A percentile compares a stretch with the other conserved stretches of the same genome.
These are phyloP conservation scores for Senna siamea DNA, from an alignment of 306 rosid species.

Conservation along the genomic window DNA sequence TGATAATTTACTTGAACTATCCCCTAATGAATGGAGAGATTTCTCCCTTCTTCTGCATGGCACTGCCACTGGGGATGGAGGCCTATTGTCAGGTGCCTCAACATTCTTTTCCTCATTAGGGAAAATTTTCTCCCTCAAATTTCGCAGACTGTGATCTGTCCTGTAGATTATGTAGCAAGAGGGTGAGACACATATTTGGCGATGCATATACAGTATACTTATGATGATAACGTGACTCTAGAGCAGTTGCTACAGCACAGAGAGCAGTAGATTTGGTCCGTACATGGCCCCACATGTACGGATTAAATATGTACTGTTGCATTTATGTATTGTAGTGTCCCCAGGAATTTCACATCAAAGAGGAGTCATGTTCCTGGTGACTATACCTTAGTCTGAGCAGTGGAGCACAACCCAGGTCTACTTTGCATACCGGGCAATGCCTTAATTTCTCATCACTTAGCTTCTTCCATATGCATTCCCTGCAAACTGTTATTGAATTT, in stretches of 20 bases:
- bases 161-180: constrained; percentile 44
- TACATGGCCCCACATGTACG: no score
- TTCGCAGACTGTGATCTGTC: constrained; percentile 47
- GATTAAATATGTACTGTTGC: no score
- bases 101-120: constrained; percentile 21
- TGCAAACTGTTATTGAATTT: constrained; percentile 65
- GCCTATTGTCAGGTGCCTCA: background rate
- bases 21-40: constrained; percentile 36
- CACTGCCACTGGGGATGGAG: constrained; percentile 29
- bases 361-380: constrained; percentile 11
- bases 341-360: background rate
- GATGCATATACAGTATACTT: background rate
- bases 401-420: constrained; percentile 62
- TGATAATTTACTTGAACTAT: constrained; percentile 6
- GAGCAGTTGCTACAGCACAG: no score
- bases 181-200: background rate
- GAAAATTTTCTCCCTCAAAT: constrained; percentile 49
- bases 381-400: constrained; percentile 54
- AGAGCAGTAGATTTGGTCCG: no score
- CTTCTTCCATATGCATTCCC: constrained; percentile 65
- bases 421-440: constrained; percentile 65
- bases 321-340: no score
- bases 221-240: background rate
- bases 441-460: constrained; percentile 43
- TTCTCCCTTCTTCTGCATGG: constrained; percentile 41